Evolutionary conservation across 805 yeast species (phyloP).

Genomic region (Candida ortonii): DNA sequence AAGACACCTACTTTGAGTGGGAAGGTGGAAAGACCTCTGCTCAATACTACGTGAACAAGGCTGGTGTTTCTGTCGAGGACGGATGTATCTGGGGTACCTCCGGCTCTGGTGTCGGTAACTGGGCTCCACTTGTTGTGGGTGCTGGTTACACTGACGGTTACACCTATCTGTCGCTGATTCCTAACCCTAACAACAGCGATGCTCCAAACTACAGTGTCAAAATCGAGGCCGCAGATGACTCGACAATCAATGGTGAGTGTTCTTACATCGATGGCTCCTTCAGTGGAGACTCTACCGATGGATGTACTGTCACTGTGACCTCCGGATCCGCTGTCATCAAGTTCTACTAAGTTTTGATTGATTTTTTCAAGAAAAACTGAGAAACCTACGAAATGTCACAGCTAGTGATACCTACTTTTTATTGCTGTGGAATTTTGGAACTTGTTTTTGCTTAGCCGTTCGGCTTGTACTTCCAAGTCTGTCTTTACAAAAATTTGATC

Average conservation of each 20-base stretch:
- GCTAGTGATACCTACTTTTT: too few relatives aligned
- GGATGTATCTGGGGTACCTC: slow-evolving; percentile 93
- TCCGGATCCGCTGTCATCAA: slow-evolving; percentile 35
- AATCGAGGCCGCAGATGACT: slow-evolving; percentile 37
- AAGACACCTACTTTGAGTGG: slow-evolving; percentile 78
- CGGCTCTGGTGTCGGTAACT: slow-evolving; percentile 87
- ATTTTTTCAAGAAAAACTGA: too few relatives aligned
- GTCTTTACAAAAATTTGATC: slow-evolving; percentile 1
- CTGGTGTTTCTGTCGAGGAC: slow-evolving; percentile 84
- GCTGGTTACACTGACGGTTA: slow-evolving; percentile 76
- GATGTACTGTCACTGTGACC: slow-evolving; percentile 65
- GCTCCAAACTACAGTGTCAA: slow-evolving; percentile 57
- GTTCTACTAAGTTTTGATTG: too few relatives aligned
- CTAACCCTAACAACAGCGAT: slow-evolving; percentile 83
- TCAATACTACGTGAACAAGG: slow-evolving; percentile 96
- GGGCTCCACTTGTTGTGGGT: slow-evolving; percentile 97
- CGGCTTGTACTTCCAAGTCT: slow-evolving; percentile 3
- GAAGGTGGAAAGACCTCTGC: slow-evolving; percentile 79
- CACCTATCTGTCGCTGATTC: slow-evolving; percentile 85
- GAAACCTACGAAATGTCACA: too few relatives aligned
- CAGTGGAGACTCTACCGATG: slow-evolving; percentile 63
- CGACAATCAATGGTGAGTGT: slow-evolving; percentile 39
- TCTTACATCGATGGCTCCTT: slow-evolving; percentile 41
- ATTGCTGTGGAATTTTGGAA: too few relatives aligned
- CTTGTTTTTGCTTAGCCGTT: too few relatives aligned